Conservation (phyloP, 2,329 filamentous ascomycete species). For the Pseudogymnoascus sp. region DNA sequence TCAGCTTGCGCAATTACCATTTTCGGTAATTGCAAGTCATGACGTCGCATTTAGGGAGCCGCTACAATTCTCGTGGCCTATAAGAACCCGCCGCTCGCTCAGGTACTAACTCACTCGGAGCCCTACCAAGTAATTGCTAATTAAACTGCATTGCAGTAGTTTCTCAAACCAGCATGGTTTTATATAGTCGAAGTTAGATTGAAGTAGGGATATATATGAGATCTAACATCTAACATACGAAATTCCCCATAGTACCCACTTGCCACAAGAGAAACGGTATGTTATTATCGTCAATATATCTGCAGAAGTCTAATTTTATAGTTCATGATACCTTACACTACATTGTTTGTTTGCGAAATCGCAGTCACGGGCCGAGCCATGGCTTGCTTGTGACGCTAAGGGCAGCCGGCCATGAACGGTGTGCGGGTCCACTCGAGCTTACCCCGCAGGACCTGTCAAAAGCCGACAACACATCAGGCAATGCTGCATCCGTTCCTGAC, state of each 20-base stretch:
- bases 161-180: neutral
- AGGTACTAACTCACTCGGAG: neutral
- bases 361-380: conserved; percentile 3
- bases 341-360: neutral
- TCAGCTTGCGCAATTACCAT: neutral
- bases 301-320: neutral
- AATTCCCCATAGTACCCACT: neutral
- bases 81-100: neutral
- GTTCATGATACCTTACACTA: neutral
- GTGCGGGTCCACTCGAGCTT: neutral
- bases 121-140: neutral
- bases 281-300: neutral
- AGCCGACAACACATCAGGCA: conserved; percentile 1
- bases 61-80: neutral
- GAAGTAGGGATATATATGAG: neutral
- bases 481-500: neutral
- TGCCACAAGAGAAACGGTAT: neutral
- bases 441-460: conserved; percentile 1
- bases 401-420: neutral
- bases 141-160: conserved; percentile 1
- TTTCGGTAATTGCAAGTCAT: neutral
- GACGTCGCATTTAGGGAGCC: neutral
- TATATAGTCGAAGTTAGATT: neutral
- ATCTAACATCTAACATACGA: neutral
- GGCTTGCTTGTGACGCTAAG: neutral